Evolutionary conservation across 2,329 filamentous ascomycete genomes (phyloP), one percentile per base, ranked within the genome.

Genomic region (Thelonectria blattea): DNA sequence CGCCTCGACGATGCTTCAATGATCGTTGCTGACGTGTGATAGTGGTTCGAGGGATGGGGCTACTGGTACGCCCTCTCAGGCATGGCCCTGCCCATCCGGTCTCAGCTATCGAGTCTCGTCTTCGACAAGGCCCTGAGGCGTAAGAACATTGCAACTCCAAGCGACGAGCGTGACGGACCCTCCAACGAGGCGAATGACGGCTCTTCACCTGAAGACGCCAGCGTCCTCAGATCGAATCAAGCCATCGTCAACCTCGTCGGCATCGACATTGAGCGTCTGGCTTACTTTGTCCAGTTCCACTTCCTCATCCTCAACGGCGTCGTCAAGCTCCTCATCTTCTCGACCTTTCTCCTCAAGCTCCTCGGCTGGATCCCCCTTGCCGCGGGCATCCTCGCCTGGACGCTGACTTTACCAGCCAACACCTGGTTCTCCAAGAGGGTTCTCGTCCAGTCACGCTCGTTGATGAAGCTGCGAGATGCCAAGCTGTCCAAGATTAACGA

Each of bases 401-500:
- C 84, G 3, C 70, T 89, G 22, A 84, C 89, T 14, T 82, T 87
- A 30, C 91, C 91, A 0, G 59, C 91, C 64, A 93, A 92, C 68
- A 82, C 88, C 17, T 85, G 82, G 65, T 85, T 85, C 57, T 85
- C 88, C 22, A 90, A 84, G 68, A 79, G 79, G 22, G 92, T 91
- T 68, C 79, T 87, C 0, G 79, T 77, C 18, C 83, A 88, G 3
- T 88, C 92, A 68, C 87, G 89, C 58, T 78, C 80, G 47, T 74
- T 93, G 47, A 93, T 93, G 90, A 90, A 88, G 71, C 80, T 87
- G 18, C 82, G 91, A 45, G 91, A 94, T 72, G 80, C 85, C 54
- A 93, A 93, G 73, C 82, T 92, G 75, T 88, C 84, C 0, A 83
- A 92, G 12, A 83, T 94, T 24, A 90, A 89, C 1, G 91, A 94